Percentiles rank a stretch among this genome's conserved stretches.
Evolutionary conservation across 305 asterid genomes (phyloP).

Genomic region (Fraxinus xanthoxyloides): DNA sequence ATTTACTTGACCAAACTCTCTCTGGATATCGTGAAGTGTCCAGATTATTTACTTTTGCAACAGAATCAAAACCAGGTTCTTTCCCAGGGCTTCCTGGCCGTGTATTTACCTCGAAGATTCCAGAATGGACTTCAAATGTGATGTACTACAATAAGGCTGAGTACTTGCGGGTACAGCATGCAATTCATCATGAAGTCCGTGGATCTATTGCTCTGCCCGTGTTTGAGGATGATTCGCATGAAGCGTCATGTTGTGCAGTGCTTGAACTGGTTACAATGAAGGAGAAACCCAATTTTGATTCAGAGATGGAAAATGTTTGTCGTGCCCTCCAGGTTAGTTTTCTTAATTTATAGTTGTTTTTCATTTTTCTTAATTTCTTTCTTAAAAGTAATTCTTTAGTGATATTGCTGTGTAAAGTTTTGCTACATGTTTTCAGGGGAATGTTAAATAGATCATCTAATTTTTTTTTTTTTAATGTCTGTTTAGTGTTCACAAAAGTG

Average conservation of each 20-base stretch:
- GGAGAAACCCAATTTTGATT: constrained; percentile 57
- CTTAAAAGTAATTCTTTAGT: background rate
- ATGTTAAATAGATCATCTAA: background rate
- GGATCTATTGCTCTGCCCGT: constrained; percentile 79
- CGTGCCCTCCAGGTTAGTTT: constrained; percentile 60
- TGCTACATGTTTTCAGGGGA: background rate
- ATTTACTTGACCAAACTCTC: constrained; percentile 54
- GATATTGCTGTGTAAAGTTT: background rate
- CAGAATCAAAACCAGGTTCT: constrained; percentile 40
- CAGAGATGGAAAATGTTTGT: constrained; percentile 57
- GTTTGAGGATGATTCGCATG: constrained; percentile 45
- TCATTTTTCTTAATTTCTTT: background rate
- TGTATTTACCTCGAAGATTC: constrained; percentile 61
- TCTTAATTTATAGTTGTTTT: background rate
- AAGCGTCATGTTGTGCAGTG: constrained; percentile 62
- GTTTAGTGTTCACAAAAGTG: no score
- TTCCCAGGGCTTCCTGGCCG: constrained; percentile 77
- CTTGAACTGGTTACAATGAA: constrained; percentile 61
- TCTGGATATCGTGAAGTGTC: constrained; percentile 76
- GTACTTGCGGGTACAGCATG: constrained; percentile 59
- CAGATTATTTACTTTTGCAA: constrained; percentile 50
- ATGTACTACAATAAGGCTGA: constrained; percentile 52
- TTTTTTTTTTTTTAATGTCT: background rate
- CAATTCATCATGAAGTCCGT: constrained; percentile 54
- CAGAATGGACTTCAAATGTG: constrained; percentile 84